phyloP scores from a whole-genome alignment of 140 eudicot species.

The Anethum foeniculum region DNA sequence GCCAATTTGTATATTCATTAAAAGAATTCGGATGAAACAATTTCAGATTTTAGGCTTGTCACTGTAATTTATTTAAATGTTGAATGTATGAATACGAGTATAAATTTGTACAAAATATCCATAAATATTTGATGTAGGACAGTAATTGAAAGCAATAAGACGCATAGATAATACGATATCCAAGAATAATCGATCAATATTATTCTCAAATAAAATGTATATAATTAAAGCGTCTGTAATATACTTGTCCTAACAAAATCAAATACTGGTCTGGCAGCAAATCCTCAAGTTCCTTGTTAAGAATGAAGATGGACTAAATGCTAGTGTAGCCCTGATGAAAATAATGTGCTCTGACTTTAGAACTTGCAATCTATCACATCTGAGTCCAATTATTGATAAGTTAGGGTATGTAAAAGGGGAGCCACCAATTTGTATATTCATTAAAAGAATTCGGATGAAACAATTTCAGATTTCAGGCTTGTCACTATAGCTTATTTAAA shows the following conservation, averaged over 20 bases:
- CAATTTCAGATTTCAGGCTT: not conserved
- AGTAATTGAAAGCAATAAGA: too few relatives aligned
- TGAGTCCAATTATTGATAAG: not conserved
- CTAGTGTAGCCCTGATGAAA: not conserved
- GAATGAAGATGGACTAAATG: not conserved
- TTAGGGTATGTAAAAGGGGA: not conserved
- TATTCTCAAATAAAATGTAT: too few relatives aligned
- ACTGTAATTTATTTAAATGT: not conserved
- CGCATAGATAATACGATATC: too few relatives aligned
- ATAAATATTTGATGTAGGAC: too few relatives aligned
- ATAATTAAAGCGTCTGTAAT: too few relatives aligned
- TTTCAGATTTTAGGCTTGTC: not conserved
- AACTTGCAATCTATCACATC: not conserved
- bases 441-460: too few relatives aligned
- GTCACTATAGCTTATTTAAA: not conserved
- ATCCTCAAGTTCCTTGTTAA: not conserved
- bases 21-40: too few relatives aligned
- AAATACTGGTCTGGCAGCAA: not conserved
- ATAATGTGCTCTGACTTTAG: not conserved
- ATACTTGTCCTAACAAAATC: too few relatives aligned
- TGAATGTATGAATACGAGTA: too few relatives aligned
- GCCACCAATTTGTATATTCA: not conserved
- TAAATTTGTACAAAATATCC: too few relatives aligned
- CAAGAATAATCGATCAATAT: too few relatives aligned
- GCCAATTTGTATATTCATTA: not conserved